These are phyloP conservation scores for Lactarius sp. DNA, from an alignment of 768 basidiomycete species.

Conservation along the genomic window DNA sequence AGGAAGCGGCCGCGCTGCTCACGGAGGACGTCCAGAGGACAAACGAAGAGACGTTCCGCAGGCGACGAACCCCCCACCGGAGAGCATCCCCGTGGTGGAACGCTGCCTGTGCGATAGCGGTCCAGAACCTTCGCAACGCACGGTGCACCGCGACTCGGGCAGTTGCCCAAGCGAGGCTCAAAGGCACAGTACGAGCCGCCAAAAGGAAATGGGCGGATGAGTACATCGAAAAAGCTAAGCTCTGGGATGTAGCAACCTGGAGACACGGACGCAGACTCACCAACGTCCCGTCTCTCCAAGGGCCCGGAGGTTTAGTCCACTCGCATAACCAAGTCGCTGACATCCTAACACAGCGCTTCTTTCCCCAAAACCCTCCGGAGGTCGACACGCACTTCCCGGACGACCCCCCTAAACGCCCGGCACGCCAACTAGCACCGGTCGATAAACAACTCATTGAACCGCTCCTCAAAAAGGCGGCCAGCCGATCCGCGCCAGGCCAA, in stretches of 20 bases:
- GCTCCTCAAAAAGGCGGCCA: neutral
- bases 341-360: neutral
- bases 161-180: neutral
- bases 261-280: too few relatives aligned
- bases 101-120: neutral
- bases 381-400: neutral
- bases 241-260: too few relatives aligned
- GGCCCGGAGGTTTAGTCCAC: neutral
- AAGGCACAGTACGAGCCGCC: neutral
- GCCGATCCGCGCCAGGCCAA: neutral
- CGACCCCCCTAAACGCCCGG: neutral
- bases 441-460: neutral
- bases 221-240: too few relatives aligned
- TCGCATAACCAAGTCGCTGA: neutral
- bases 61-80: neutral
- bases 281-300: too few relatives aligned
- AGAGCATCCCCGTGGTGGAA: neutral
- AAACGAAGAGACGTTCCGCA: neutral
- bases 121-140: neutral
- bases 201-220: neutral
- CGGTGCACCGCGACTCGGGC: too few relatives aligned
- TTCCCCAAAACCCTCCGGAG: neutral
- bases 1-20: neutral
- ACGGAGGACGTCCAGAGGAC: neutral
- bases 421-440: neutral